Evolutionary conservation across 768 basidiomycete genomes (phyloP), one percentile per base, ranked within the genome.

Genomic region (Amanita inopinata): DNA sequence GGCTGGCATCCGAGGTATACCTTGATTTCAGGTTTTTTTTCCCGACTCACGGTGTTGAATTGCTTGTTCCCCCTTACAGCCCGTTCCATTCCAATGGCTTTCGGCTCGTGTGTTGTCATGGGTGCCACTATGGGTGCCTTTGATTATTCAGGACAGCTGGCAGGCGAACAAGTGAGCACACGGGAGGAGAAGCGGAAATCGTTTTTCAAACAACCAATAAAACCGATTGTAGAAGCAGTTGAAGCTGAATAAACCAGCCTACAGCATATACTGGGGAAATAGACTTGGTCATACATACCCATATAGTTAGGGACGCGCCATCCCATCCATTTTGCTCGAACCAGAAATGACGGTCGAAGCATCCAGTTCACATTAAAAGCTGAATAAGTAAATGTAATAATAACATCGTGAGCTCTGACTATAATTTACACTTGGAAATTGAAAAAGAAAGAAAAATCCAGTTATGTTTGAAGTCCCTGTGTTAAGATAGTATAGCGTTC

Each of bases 101-200:
- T 91, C 12, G 85, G 78, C 15, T 78, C 83, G 23, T 93, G 90
- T 57, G 80, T 71, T 1, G 66, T 83, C 38, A 66, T 93, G 44
- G 91, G 87, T 38, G 80, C 80, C 9, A 70, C 80, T 4, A 76
- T 91, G 58, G 93, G 89, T 11, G 74, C 78, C 30, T 87, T 83
- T 56, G 84, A 91, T 52, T 83, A 83, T 49, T 74, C 82, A 17
- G 87, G 90, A 40, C 68, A 78, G 52, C 61, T 83, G 45, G 55
- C 62, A 8, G 76, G 77, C 31, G 66, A 70, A 38, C 52, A 61
- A 3, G 60, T 61, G 38, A 48, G 56, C 48, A 54, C 61, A 48
- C 63, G 69, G 52, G 87, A 89, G 56, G 86, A 87, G 61, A 76
- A 70, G 49, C 74, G 84, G 54, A 75, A 68, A 62, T 73, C 66